Percentiles rank a stretch among this genome's conserved stretches.
Conservation (phyloP, 306 rosid genomes). For the Citrullus amarus region DNA sequence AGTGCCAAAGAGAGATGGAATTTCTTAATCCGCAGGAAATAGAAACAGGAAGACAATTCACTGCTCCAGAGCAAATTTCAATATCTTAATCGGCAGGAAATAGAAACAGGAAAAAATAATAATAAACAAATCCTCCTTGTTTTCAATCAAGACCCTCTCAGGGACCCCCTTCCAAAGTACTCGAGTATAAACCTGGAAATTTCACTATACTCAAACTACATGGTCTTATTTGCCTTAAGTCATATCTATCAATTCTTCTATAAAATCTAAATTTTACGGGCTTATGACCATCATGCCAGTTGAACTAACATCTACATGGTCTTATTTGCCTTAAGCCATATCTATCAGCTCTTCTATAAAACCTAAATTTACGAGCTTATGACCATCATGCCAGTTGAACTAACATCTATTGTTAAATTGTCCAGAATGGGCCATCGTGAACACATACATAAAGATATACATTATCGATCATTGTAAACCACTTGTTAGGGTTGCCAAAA, state of each 20-base stretch:
- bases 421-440: background rate
- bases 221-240: background rate
- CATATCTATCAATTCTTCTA: background rate
- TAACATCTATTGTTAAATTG: background rate
- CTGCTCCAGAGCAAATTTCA: background rate
- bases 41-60: background rate
- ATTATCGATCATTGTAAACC: background rate
- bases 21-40: background rate
- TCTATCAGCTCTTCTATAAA: background rate
- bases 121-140: background rate
- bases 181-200: background rate
- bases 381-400: background rate
- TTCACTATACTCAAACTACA: background rate
- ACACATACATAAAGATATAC: background rate
- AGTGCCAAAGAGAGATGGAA: background rate
- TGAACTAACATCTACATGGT: background rate
- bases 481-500: background rate
- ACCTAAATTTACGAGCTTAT: background rate
- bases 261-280: no score
- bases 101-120: background rate
- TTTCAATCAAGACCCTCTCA: background rate
- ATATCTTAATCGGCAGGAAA: background rate
- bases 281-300: no score
- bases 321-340: background rate
- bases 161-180: background rate